Evolutionary conservation across 1,284 basidiomycete genomes (phyloP), one percentile per base, ranked within the genome.

Genomic region (Sphagnurus paluster): DNA sequence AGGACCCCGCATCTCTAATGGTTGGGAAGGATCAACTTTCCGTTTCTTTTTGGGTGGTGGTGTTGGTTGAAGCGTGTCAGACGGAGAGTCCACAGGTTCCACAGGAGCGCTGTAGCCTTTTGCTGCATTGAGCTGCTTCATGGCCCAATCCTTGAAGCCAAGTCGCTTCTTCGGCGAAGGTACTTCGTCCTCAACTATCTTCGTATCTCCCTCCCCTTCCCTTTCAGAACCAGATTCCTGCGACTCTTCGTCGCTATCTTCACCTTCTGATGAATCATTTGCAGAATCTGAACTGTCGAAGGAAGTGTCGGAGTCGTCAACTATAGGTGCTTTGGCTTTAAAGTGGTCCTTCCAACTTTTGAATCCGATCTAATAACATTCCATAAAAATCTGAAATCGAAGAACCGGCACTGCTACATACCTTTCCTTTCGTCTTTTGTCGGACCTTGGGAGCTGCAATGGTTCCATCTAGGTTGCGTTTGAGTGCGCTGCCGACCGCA

Each of bases 131-230:
- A 92, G 71, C 52, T 94, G 90, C 44, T 85, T 78, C 55, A 83
- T 65, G 0, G 92, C 93, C 92, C 93, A 95, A 34, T 81, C 74
- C 61, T 94, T 94, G 77, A 94, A 95, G 5, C 77, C 78, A 3
- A 74, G 57, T 13, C 66, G 66, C 49, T 77, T 79, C 10, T 26
- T 39, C 29, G 43, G 34, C 28, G 17, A n/a, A 9, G 19, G 39
- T 16, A 19, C 21, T 16, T 52, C 46, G 28, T 60, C 59, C 3
- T 65, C 67, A 25, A 57, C 33, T 17, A 57, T 60, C n/a, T 63
- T 59, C 16, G 62, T 60, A 14, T 62, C 59, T 23, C 63, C 64
- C 25, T 55, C 53, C 13, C 48, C 40, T n/a, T 65, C 61, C 24
- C 47, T 48, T 39, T 39, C 41, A 1, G 56, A 58, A 29, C 43